A percentile compares a stretch with the other conserved stretches of the same genome.
Evolutionary conservation across 345 rosid genomes (phyloP).

Genomic region (Brassica carinata): DNA sequence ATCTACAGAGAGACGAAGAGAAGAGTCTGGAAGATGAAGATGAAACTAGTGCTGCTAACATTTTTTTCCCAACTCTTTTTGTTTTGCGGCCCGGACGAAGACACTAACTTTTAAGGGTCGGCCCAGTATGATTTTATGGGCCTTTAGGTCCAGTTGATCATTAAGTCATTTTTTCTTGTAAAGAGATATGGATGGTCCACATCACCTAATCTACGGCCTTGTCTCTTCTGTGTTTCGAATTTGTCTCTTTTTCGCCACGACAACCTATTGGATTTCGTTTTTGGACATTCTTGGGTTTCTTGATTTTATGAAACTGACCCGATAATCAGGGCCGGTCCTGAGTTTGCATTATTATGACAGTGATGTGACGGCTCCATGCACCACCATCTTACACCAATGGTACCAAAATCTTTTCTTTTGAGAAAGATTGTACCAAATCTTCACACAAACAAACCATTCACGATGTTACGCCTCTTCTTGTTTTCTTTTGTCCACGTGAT

Average conservation of each 20-base stretch:
- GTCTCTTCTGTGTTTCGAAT: background rate
- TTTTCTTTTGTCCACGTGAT: background rate
- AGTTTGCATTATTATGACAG: background rate
- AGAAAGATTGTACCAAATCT: background rate
- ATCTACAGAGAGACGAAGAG: conserved; percentile 8
- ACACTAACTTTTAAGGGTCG: background rate
- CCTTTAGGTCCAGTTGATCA: background rate
- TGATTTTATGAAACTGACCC: conserved; percentile 13
- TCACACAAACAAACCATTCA: background rate
- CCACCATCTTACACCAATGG: background rate
- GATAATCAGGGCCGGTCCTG: background rate
- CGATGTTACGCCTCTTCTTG: background rate
- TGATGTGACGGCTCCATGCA: background rate
- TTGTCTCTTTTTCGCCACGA: background rate
- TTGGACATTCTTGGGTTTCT: background rate
- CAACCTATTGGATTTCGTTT: background rate
- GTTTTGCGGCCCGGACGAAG: background rate
- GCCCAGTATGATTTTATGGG: background rate
- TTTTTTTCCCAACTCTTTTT: background rate
- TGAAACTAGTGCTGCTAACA: conserved; percentile 35
- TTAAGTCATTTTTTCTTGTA: background rate
- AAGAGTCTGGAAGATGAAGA: conserved; percentile 34
- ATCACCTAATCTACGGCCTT: background rate
- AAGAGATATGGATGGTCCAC: background rate
- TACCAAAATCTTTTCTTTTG: background rate